Evolutionary conservation across 2,329 filamentous ascomycete species (phyloP), one percentile per base, ranked within the genome.

Genomic region (Ophiosphaerella herpotricha): DNA sequence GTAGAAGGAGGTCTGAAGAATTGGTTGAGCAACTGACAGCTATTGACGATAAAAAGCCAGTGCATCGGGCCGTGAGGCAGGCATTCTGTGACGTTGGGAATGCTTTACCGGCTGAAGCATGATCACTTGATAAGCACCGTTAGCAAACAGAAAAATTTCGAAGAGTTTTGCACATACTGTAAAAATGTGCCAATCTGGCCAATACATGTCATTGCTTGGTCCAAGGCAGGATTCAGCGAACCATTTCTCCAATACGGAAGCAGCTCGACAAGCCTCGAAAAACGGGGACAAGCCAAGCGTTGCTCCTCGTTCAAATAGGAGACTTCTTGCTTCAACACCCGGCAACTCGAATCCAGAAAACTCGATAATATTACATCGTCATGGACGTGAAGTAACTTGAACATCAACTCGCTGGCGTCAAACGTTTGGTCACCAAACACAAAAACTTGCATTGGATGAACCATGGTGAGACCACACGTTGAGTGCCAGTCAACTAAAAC

Each of bases 11-110:
- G 13, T 40, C 14, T 23, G 32, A n/a, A 12, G 29, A 13, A 40
- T 41, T 40, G 29, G 24, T 33, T 4, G 36, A 40, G 36, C 44
- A 47, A 29, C 44, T 41, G 14, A 40, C 36, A 23, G 44, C 44
- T 23, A 39, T 31, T n/a, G 44, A 14, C 11, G 44, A 39, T n/a
- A 47, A 14, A 16, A 39, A 34, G 5, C 44, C 44, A 14, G 44
- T 47, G 29, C 44, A 47, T 24, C 36, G 24, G 40, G 36, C 44
- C 4, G 29, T 39, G 26, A 47, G 11, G 29, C 43, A 45, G 16
- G 43, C 43, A 18, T 45, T 37, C 9, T 38, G 33, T n/a, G 33
- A 9, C 7, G 43, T 26, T 9, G 43, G 43, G 16, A 26, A 38
- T n/a, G n/a, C 7, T 14, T 38, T 37, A 5, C 35, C 43, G 11